Base-by-base conservation (phyloP, 2,329 filamentous ascomycete genomes). In the Ustulina deusta region DNA sequence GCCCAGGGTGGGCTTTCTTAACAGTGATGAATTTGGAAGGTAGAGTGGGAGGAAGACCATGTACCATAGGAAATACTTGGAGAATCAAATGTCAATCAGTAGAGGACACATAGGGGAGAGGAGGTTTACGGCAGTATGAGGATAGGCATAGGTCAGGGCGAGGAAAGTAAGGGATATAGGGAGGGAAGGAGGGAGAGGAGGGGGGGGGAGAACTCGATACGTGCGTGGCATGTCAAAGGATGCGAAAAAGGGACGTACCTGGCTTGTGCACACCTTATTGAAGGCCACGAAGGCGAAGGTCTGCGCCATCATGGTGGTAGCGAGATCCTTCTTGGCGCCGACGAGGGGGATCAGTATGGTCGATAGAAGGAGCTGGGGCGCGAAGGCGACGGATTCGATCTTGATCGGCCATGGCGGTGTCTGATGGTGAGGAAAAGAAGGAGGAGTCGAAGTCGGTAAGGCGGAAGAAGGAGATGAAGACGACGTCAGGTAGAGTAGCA, bases 181-280 rank as follows among this genome's bases (percentile, higher is more conserved):
- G n/a, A 13, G 15, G 27, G 11, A 57, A 44, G 61, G 27, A 22
- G 9, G 40, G 32, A 42, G 9, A 3, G 48, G n/a, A 20, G 44
- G 32, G n/a, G 36, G 25, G 17, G 20, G 27, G 34, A 25, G 1
- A 29, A 29, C 29, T 52, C 10, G 13, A 3, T 29, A 25, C 13
- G 46, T 29, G 46, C 13, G 46, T 49, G 17, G 42, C 7, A 38
- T 15, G 17, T 38, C 36, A 40, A 32, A 38, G 25, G 29, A 32
- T 17, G 11, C 1, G 20, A 40, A 1, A 4, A 9, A 34, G 44
- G 22, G 2, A 77, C 86, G 71, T 86, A 96, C 93, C 87, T 98
- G 95, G 76, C 94, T 97, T 2, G 96, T 99, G 85, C 95, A 98
- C 69, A 99, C 96, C 83, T 99, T 99, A 83, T 99, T 99, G 74